Conservation (phyloP, 306 rosid genomes). For the Geum urbanum region DNA sequence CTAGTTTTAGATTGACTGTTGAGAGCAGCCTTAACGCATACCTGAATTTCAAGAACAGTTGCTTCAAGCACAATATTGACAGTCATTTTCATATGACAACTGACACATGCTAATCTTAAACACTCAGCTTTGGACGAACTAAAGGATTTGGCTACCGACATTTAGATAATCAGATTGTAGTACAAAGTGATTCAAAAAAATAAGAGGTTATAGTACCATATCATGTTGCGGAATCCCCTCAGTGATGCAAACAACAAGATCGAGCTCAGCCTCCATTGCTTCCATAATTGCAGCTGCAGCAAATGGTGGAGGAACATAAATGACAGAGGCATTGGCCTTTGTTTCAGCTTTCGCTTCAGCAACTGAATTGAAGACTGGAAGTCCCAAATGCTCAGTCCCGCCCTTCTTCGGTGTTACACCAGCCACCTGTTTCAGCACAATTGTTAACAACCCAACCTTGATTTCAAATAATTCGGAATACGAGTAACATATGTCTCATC, state of each 20-base stretch:
- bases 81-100: neutral
- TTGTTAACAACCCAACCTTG: too few relatives aligned
- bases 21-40: constrained; percentile 87
- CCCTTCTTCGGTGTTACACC: constrained; percentile 99
- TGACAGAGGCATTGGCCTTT: constrained; percentile 86
- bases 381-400: constrained; percentile 95
- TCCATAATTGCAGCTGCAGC: constrained; percentile 96
- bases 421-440: constrained; percentile 55
- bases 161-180: neutral
- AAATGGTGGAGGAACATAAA: constrained; percentile 97
- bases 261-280: constrained; percentile 89
- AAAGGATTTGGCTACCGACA: neutral
- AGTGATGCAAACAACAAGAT: constrained; percentile 93
- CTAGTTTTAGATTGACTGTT: constrained; percentile 86
- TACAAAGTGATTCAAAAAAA: neutral
- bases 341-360: constrained; percentile 97
- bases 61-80: neutral
- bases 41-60: constrained; percentile 34
- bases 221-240: constrained; percentile 99
- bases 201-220: constrained; percentile 42
- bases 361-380: constrained; percentile 89
- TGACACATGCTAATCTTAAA: neutral
- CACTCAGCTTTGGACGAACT: neutral
- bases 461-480: too few relatives aligned
- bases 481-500: neutral